Evolutionary conservation across 2,329 filamentous ascomycete species (phyloP), one percentile per base, ranked within the genome.

Genomic region (Epichloe sibirici): DNA sequence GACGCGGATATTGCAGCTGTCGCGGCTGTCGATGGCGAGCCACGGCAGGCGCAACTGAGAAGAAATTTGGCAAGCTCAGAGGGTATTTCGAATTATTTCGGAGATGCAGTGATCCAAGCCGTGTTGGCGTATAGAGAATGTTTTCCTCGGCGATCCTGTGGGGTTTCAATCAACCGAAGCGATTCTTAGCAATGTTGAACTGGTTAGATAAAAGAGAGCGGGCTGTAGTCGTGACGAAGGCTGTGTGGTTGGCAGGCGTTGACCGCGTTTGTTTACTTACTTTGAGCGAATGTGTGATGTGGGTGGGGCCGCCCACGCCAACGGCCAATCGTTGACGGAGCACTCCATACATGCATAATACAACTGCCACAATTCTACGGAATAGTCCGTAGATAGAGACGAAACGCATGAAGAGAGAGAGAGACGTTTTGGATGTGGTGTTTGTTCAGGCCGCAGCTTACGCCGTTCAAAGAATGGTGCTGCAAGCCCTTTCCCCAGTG

Each of bases 191-290:
- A 23, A 45, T 44, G 45, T 35, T 21, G 42, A 45, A 21, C 43
- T 40, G 23, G 8, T 40, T 21, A 5, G 50, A 45, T 35, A 34
- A 44, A 28, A 40, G 49, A 21, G 49, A 51, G 38, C 17, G 6
- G 51, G 9, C 23, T 31, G 31, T 34, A 12, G 39, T 43, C 25
- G 42, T 21, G 40, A 35, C n/a, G 51, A 49, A 34, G 44, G 23
- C 13, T 25, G 34, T 43, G 28, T 38, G 35, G 45, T 31, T 51
- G 45, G 43, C 47, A 38, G 48, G 45, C 31, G 40, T 50, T 37
- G 51, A 57, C 46, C 60, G 60, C 60, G 63, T 66, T 66, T 66
- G 63, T 65, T 66, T 66, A 66, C 63, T 61, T 62, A 9, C 8
- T 31, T 57, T 51, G 51, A 51, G 25, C 3, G 45, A 48, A 45